Evolutionary conservation across 2,329 filamentous ascomycete species (phyloP), one percentile per base, ranked within the genome.

Genomic region (Ophiostoma sp.): DNA sequence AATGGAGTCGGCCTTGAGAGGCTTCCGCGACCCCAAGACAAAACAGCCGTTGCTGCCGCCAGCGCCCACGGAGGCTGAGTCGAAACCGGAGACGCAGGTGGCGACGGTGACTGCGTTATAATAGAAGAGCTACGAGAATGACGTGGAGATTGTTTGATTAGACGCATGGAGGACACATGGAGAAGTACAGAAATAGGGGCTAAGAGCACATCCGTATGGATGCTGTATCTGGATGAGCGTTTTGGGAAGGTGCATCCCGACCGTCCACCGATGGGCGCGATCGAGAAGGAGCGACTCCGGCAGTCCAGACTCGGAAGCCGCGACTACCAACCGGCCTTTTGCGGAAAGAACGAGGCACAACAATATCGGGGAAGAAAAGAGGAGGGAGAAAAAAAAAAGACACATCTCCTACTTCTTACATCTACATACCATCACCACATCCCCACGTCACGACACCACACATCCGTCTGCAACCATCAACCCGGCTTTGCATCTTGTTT

Each of bases 11-110:
- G 85, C 86, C 17, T 78, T 90, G 71, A 82, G 85, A 75, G 81
- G 80, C 5, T 81, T 87, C 76, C 86, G 84, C 76, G 87, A 89
- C 61, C 86, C 87, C 28, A 89, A 87, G 80, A 88, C 87, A 50
- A 88, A 89, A 76, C 82, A 84, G 77, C 87, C 87, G 2, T 77
- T 89, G 61, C 78, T 89, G 31, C 83, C 86, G 22, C 76, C 78
- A 19, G 66, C 45, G 3, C 66, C 64, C 17, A 48, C 66, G 1
- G 66, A 69, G 31, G 66, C 33, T 33, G 66, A 69, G 5, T n/a
- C 28, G 17, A 48, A n/a, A 15, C 28, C 66, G 9, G 25, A 36
- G 5, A 77, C 82, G 7, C 78, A 76, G 42, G 9, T 17, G 31
- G 39, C 77, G 25, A 19, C 69, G 19, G 17, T 70, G n/a, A 22